These are phyloP conservation scores for Lasiosphaeriaceae sp. DNA, from an alignment of 495 filamentous ascomycete genomes.

Conservation along the genomic window DNA sequence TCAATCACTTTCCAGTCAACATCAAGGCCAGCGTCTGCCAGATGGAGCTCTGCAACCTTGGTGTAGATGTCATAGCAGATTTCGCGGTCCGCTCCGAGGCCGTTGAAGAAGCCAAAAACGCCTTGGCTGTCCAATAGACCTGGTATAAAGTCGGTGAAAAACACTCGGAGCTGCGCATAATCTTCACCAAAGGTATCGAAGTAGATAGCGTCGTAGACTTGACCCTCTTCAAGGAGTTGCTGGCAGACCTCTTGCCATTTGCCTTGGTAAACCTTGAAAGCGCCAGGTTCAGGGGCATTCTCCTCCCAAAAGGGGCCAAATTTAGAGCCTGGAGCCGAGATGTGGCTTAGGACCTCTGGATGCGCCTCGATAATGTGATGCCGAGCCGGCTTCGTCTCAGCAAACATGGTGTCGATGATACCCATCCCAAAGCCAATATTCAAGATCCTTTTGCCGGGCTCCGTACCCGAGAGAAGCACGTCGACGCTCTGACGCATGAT, in stretches of 20 bases:
- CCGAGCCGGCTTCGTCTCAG: slow-evolving; percentile 56
- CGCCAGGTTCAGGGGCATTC: slow-evolving; percentile 34
- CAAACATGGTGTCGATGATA: slow-evolving; percentile 84
- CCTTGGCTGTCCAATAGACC: slow-evolving; percentile 69
- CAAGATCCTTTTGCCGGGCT: slow-evolving; percentile 63
- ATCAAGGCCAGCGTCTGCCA: slow-evolving; percentile 87
- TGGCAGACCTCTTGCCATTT: slow-evolving; percentile 83
- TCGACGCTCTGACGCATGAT: slow-evolving; percentile 80
- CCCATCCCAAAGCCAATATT: slow-evolving; percentile 98
- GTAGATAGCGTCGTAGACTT: slow-evolving; percentile 87
- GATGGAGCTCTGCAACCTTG: slow-evolving; percentile 87
- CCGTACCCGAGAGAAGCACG: slow-evolving; percentile 32
- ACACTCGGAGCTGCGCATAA: slow-evolving; percentile 76
- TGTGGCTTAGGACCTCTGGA: slow-evolving; percentile 68
- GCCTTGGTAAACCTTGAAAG: slow-evolving; percentile 50
- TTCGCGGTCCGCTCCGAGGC: slow-evolving; percentile 85
- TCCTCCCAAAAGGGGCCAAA: slow-evolving; percentile 46
- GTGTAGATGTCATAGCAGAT: slow-evolving; percentile 95
- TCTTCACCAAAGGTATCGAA: slow-evolving; percentile 97
- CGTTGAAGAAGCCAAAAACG: slow-evolving; percentile 91
- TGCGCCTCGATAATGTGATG: slow-evolving; percentile 96
- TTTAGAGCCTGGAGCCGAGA: slow-evolving; percentile 43
- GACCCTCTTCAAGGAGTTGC: slow-evolving; percentile 60
- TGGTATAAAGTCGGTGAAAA: slow-evolving; percentile 85
- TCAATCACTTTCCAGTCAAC: slow-evolving; percentile 76